Evolutionary conservation across 306 rosid species (phyloP).

Genomic region (Cucumis hystrix): DNA sequence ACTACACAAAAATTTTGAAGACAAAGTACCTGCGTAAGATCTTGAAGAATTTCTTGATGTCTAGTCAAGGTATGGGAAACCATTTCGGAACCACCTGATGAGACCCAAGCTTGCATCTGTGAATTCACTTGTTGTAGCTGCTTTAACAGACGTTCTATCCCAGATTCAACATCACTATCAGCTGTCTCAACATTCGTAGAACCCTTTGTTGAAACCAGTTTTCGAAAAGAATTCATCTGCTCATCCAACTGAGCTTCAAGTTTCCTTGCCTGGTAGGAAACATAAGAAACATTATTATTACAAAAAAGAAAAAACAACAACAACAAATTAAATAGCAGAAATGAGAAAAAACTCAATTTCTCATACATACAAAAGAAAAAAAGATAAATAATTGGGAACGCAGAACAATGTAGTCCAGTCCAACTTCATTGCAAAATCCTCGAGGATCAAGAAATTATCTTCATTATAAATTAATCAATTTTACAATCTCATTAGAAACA

Average conservation of each 20-base stretch:
- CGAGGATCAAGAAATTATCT: neutral
- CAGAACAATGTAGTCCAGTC: neutral
- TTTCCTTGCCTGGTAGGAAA: constrained; percentile 67
- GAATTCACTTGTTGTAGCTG: constrained; percentile 91
- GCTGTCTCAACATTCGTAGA: constrained; percentile 46
- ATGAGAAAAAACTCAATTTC: neutral
- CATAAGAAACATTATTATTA: neutral
- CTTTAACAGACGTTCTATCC: constrained; percentile 58
- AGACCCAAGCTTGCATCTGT: constrained; percentile 99
- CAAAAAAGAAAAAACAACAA: neutral
- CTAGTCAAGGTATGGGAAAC: constrained; percentile 96
- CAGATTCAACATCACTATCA: constrained; percentile 65
- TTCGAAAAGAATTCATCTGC: constrained; percentile 77
- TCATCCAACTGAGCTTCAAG: constrained; percentile 97
- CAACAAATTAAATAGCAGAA: neutral
- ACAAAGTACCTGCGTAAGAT: constrained; percentile 72
- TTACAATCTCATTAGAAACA: neutral
- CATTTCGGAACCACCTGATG: constrained; percentile 94
- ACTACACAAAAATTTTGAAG: neutral
- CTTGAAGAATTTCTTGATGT: constrained; percentile 98
- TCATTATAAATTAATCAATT: neutral
- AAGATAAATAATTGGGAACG: neutral
- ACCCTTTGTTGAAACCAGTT: constrained; percentile 64
- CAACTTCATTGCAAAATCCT: neutral
- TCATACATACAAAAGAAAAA: neutral